A percentile compares a stretch with the other conserved stretches of the same genome.
phyloP scores from a whole-genome alignment of 2,329 filamentous ascomycete genomes.

The Stachybotrys echinatus region DNA sequence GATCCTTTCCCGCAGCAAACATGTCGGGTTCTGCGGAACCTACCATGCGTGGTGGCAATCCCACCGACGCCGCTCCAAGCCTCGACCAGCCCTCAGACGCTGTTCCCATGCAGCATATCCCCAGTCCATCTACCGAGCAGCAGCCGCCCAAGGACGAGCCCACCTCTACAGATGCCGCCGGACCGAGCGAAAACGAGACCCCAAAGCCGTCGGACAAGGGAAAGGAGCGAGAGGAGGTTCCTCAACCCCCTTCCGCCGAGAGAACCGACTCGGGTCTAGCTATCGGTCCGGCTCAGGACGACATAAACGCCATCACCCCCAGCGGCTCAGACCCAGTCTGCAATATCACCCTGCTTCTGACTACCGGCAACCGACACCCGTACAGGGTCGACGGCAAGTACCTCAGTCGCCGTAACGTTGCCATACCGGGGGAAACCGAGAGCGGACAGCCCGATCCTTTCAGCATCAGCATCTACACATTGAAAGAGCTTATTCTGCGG shows the following conservation, averaged over 20 bases:
- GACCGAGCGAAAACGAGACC: constrained; percentile 2
- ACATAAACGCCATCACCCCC: constrained; percentile 29
- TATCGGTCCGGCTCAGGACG: constrained; percentile 38
- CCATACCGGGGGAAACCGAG: constrained; percentile 60
- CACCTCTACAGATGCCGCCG: constrained; percentile 8
- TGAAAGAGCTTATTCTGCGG: constrained; percentile 89
- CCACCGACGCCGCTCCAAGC: constrained; percentile 18
- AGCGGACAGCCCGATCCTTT: constrained; percentile 67
- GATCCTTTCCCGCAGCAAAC: constrained; percentile 1
- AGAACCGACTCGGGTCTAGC: constrained; percentile 30
- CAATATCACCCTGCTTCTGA: constrained; percentile 77
- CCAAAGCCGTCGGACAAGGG: constrained; percentile 20
- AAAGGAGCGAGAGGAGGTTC: constrained; percentile 25
- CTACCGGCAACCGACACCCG: constrained; percentile 76
- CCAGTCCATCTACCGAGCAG: neutral
- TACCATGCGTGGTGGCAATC: constrained; percentile 24
- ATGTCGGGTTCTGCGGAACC: constrained; percentile 27
- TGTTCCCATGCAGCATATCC: constrained; percentile 26
- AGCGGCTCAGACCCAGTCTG: constrained; percentile 39
- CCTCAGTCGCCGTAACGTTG: constrained; percentile 72
- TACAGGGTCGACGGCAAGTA: constrained; percentile 89
- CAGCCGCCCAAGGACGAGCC: constrained; percentile 13
- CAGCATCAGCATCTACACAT: constrained; percentile 85
- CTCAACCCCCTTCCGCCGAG: constrained; percentile 22
- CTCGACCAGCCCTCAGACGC: constrained; percentile 30